Evolutionary conservation across 345 rosid species (phyloP).

Genomic region (Populus simonii): DNA sequence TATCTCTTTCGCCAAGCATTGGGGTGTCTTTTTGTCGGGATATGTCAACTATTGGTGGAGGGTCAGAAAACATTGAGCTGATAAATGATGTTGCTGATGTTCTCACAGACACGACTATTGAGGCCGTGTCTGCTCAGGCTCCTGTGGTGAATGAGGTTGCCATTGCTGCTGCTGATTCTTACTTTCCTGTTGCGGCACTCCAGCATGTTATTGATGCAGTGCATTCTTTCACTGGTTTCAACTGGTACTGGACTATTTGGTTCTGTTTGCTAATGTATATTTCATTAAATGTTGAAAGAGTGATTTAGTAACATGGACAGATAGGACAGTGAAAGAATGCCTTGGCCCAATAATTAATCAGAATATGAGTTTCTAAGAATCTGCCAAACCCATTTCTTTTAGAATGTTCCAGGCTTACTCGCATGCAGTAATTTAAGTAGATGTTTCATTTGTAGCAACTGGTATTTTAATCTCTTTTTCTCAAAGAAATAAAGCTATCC

Average conservation of each 20-base stretch:
- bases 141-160: constrained; percentile 68
- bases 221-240: constrained; percentile 57
- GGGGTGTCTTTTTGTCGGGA: constrained; percentile 47
- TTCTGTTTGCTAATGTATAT: not conserved
- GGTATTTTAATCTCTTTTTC: no score
- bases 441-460: no score
- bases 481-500: no score
- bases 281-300: not conserved
- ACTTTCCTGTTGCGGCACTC: constrained; percentile 54
- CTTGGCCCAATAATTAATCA: not conserved
- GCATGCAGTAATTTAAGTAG: no score
- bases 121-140: constrained; percentile 48
- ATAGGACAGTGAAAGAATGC: not conserved
- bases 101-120: constrained; percentile 45
- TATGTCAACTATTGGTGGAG: constrained; percentile 56
- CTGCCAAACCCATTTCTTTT: no score
- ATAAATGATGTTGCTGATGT: constrained; percentile 48
- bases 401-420: no score
- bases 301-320: not conserved
- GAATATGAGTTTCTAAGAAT: no score
- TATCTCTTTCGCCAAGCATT: constrained; percentile 28
- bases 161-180: constrained; percentile 66
- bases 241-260: constrained; percentile 40
- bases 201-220: constrained; percentile 66
- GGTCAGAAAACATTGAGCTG: constrained; percentile 43